These are phyloP conservation scores for Pestalotiopsis sp. DNA, from an alignment of 2,329 filamentous ascomycete genomes.

Conservation along the genomic window DNA sequence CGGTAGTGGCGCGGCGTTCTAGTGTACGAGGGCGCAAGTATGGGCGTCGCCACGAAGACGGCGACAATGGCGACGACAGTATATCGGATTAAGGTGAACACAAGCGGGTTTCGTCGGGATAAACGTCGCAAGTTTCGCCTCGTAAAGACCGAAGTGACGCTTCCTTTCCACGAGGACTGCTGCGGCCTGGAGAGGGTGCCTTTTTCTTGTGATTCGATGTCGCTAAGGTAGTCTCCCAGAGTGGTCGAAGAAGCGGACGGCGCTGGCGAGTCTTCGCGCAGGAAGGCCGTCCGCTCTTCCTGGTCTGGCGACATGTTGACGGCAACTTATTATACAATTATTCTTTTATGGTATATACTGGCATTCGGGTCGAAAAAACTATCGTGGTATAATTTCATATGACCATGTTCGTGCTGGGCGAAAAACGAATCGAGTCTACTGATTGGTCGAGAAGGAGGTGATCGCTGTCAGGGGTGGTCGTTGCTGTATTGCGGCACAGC, in stretches of 20 bases:
- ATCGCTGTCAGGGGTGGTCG: not conserved
- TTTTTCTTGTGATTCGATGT: slow-evolving; percentile 14
- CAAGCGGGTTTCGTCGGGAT: slow-evolving; percentile 18
- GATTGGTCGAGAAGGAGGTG: not conserved
- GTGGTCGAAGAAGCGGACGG: slow-evolving; percentile 15
- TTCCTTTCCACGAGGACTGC: slow-evolving; percentile 18
- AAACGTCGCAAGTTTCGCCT: slow-evolving; percentile 22
- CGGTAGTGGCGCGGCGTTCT: slow-evolving; percentile 41
- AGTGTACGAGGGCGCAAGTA: slow-evolving; percentile 47
- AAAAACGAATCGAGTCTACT: not conserved
- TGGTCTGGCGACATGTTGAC: not conserved
- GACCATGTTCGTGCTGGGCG: not conserved
- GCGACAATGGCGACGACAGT: slow-evolving; percentile 29
- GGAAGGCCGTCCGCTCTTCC: not conserved
- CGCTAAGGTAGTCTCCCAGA: slow-evolving; percentile 17
- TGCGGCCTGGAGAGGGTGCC: slow-evolving; percentile 14
- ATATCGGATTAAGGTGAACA: slow-evolving; percentile 24
- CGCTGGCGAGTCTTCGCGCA: not conserved
- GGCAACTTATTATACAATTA: not conserved
- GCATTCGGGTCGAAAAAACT: not conserved
- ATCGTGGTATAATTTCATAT: not conserved
- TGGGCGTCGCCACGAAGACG: slow-evolving; percentile 33
- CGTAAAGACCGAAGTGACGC: slow-evolving; percentile 14
- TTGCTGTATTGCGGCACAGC: not conserved
- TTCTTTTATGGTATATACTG: not conserved